These are phyloP conservation scores for Talaromyces amestolkiae DNA, from an alignment of 2,329 filamentous ascomycete genomes.

Conservation along the genomic window DNA sequence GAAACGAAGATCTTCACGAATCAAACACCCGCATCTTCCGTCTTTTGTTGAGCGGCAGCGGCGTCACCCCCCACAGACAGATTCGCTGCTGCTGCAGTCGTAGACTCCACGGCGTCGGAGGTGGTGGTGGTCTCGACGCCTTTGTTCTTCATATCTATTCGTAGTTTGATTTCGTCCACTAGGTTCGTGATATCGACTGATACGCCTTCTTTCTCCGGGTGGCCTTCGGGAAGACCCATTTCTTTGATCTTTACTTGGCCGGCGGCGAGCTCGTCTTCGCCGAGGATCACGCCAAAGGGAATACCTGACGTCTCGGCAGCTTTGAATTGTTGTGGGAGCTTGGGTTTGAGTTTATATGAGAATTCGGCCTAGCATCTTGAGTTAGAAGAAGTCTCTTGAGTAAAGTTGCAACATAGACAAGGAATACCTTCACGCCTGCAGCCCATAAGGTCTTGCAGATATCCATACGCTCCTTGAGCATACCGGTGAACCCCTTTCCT, in stretches of 20 bases:
- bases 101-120: background rate
- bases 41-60: constrained; percentile 19
- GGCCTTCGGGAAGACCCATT: constrained; percentile 72
- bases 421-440: constrained; percentile 73
- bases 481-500: constrained; percentile 75
- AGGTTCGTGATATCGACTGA: constrained; percentile 58
- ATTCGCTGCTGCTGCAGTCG: background rate
- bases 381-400: background rate
- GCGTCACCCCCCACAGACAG: background rate
- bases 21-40: constrained; percentile 23
- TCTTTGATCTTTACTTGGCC: constrained; percentile 89
- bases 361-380: constrained; percentile 68
- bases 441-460: constrained; percentile 77
- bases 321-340: constrained; percentile 86
- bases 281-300: constrained; percentile 83
- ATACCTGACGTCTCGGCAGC: constrained; percentile 75
- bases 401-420: background rate
- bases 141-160: constrained; percentile 16
- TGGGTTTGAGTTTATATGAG: constrained; percentile 85
- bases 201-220: constrained; percentile 87
- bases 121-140: background rate
- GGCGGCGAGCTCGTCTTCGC: constrained; percentile 79
- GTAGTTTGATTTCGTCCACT: constrained; percentile 23
- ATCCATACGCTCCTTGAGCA: constrained; percentile 79
- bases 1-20: background rate